Percentiles rank a stretch among this genome's conserved stretches.
These are phyloP conservation scores for Talaromyces marneffei DNA, from an alignment of 2,329 filamentous ascomycete genomes.

Conservation along the genomic window DNA sequence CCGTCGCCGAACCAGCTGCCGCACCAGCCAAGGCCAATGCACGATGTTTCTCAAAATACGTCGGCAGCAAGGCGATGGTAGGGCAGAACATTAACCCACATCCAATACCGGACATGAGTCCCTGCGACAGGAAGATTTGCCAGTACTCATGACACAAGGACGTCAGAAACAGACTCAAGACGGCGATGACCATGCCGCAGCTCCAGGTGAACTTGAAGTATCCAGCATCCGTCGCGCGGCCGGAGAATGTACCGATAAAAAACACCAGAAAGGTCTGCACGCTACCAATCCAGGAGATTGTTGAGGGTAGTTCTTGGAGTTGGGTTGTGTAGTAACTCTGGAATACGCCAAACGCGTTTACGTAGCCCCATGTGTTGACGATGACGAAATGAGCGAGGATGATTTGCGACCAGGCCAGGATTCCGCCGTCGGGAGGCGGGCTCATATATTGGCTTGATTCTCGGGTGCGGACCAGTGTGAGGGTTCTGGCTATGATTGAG, in stretches of 20 bases:
- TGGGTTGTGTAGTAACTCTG: conserved; percentile 39
- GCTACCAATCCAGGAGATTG: conserved; percentile 45
- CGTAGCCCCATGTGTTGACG: conserved; percentile 23
- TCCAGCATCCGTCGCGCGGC: conserved; percentile 38
- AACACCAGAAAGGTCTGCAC: conserved; percentile 44
- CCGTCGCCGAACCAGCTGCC: conserved; percentile 35
- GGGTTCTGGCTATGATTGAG: conserved; percentile 1
- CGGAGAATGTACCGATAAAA: conserved; percentile 40
- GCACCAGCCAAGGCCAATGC: conserved; percentile 35
- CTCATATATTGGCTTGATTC: conserved; percentile 7
- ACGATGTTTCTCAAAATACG: conserved; percentile 39
- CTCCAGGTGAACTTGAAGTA: conserved; percentile 30
- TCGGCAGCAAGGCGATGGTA: conserved; percentile 32
- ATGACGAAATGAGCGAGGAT: conserved; percentile 26
- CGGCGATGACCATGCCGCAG: conserved; percentile 27
- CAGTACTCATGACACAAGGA: conserved; percentile 42
- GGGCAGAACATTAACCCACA: conserved; percentile 40
- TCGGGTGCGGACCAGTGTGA: conserved; percentile 11
- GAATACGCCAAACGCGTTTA: conserved; percentile 39
- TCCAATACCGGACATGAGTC: conserved; percentile 38
- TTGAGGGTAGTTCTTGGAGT: conserved; percentile 28
- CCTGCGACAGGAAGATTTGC: conserved; percentile 47
- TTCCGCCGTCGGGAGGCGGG: conserved; percentile 28
- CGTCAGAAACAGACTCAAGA: conserved; percentile 44
- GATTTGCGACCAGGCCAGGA: conserved; percentile 28